Evolutionary conservation across 2,329 filamentous ascomycete species (phyloP), one percentile per base, ranked within the genome.

Genomic region (Torrubiella hemipterigena): DNA sequence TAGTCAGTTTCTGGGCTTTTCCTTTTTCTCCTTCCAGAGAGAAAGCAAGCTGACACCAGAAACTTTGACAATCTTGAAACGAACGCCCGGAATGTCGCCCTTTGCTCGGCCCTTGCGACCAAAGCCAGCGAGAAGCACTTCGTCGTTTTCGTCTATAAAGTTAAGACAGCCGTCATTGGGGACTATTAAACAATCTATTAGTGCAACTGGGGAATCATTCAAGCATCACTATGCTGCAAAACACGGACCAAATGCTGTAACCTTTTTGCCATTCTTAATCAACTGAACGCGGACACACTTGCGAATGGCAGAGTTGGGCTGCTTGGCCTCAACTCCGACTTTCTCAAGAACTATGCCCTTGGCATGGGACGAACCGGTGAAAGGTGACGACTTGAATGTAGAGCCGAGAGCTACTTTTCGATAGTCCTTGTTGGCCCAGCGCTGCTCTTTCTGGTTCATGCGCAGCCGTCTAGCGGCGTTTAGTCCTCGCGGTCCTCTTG

Each of bases 211-310:
- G n/a, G n/a, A n/a, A n/a, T n/a, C n/a, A n/a, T n/a, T n/a, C n/a
- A 38, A 48, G 43, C 33, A 42, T 25, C n/a, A n/a, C n/a, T n/a
- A n/a, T n/a, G n/a, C n/a, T 8, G 20, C n/a, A n/a, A 8, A 8
- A 8, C 22, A 14, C 89, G 55, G 82, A 98, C 91, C 91, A 84
- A 98, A 98, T 84, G 91, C 91, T 59, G 91, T 96, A 65, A 98
- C 91, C 77, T 98, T 98, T 86, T 98, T 98, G 70, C 91, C 91
- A 77, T 98, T 98, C 86, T 98, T 98, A 77, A 98, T 98, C 67
- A 98, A 77, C 72, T 98, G 93, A 42, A 98, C 91, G 73, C 87
- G 80, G 57, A 98, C 91, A 74, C 91, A 98, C 81, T 98, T 98
- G 67, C 91, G 85, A 59, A 98, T 98, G 58, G 91, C 91, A 50